Evolutionary conservation across 1,284 basidiomycete species (phyloP).

Genomic region (Ceratobasidium papillatum): DNA sequence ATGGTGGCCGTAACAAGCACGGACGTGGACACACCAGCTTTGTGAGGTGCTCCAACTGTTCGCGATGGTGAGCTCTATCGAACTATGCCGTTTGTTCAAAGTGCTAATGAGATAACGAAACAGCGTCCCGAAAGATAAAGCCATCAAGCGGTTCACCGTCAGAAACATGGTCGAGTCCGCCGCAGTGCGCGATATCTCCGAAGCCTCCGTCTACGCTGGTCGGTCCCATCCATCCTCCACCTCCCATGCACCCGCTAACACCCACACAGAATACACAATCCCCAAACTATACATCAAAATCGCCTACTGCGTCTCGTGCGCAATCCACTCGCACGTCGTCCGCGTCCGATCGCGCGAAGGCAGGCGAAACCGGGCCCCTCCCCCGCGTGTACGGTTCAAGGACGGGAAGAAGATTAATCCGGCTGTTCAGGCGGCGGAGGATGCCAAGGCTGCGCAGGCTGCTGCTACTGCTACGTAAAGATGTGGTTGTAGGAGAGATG

Average conservation of each 20-base stretch:
- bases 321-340: conserved; percentile 99
- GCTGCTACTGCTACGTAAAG: conserved; percentile 9
- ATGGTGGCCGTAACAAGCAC: conserved; percentile 97
- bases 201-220: conserved; percentile 95
- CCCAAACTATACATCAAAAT: conserved; percentile 99
- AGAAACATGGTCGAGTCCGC: conserved; percentile 99
- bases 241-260: not conserved
- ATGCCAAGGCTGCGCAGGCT: conserved; percentile 48
- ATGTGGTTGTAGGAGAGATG: too few species aligned
- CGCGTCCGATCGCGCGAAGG: conserved; percentile 94
- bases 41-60: conserved; percentile 99
- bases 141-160: conserved; percentile 99
- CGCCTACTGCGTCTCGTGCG: conserved; percentile 98
- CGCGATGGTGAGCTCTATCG: conserved; percentile 67
- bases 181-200: conserved; percentile 96
- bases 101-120: conserved; percentile 41
- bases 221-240: conserved; percentile 51
- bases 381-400: conserved; percentile 96
- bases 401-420: conserved; percentile 97
- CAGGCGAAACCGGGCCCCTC: conserved; percentile 94
- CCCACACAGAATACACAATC: conserved; percentile 87
- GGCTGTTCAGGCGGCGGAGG: conserved; percentile 71
- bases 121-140: conserved; percentile 93
- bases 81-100: not conserved
- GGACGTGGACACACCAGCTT: conserved; percentile 95